These are phyloP conservation scores for Lactarius tabidus DNA, from an alignment of 768 basidiomycete species.

Conservation along the genomic window DNA sequence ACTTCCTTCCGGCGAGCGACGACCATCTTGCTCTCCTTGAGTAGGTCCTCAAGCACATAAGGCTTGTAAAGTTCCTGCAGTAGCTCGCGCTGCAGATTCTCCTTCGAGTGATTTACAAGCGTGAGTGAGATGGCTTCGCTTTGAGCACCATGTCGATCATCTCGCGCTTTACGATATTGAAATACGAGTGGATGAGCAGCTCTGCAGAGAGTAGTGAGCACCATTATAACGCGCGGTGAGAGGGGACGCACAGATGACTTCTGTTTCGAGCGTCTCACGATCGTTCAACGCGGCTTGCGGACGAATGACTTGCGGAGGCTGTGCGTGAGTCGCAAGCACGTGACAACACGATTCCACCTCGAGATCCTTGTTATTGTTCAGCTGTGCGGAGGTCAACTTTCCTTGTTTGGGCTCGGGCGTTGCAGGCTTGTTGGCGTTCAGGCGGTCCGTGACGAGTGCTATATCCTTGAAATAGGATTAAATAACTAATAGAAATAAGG, in stretches of 20 bases:
- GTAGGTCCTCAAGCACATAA: constrained; percentile 88
- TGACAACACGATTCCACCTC: constrained; percentile 55
- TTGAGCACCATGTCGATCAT: constrained; percentile 99
- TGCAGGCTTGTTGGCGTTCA: constrained; percentile 78
- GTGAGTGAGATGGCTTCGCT: constrained; percentile 86
- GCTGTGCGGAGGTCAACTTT: constrained; percentile 53
- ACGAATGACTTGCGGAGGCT: constrained; percentile 83
- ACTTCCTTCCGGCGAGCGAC: constrained; percentile 92
- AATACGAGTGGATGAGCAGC: constrained; percentile 93
- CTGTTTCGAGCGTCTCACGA: constrained; percentile 96
- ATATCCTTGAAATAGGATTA: constrained; percentile 59
- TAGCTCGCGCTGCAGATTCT: constrained; percentile 90
- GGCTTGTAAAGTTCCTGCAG: constrained; percentile 96
- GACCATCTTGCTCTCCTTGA: constrained; percentile 92
- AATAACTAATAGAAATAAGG: neutral
- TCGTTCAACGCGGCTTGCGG: constrained; percentile 91
- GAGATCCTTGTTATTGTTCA: constrained; percentile 94
- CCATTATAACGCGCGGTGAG: neutral
- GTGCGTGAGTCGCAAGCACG: constrained; percentile 37
- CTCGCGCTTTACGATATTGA: constrained; percentile 97
- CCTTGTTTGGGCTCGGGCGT: constrained; percentile 67
- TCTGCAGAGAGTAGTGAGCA: constrained; percentile 45
- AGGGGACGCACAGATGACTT: constrained; percentile 89
- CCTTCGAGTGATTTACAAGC: constrained; percentile 89
- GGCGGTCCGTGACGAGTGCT: constrained; percentile 75